These are phyloP conservation scores for Pseudozyma thailandica DNA, from an alignment of 1,284 basidiomycete genomes.

Conservation along the genomic window DNA sequence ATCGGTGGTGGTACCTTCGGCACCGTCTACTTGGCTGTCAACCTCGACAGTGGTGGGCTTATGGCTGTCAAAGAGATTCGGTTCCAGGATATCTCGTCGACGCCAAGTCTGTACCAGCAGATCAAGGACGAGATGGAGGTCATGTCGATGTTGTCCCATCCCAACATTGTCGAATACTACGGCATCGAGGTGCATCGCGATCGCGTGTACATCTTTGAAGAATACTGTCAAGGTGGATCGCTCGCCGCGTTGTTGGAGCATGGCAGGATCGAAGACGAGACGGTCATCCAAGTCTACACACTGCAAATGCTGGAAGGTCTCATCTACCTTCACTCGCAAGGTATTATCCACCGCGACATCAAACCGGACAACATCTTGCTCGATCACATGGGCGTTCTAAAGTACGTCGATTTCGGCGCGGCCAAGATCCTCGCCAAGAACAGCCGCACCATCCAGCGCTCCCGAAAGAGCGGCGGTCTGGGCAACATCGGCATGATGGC, in stretches of 20 bases:
- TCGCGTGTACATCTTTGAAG: constrained; percentile 99
- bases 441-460: constrained; percentile 74
- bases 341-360: constrained; percentile 95
- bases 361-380: constrained; percentile 99
- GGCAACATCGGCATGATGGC: constrained; percentile 43
- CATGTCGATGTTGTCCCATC: constrained; percentile 98
- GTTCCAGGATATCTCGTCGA: constrained; percentile 86
- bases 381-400: constrained; percentile 91
- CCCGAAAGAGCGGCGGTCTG: constrained; percentile 45
- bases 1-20: constrained; percentile 94
- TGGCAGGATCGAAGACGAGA: constrained; percentile 95
- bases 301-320: constrained; percentile 97
- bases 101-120: constrained; percentile 76
- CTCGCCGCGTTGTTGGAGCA: constrained; percentile 89
- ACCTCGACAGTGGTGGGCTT: constrained; percentile 92
- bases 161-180: constrained; percentile 98
- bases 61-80: constrained; percentile 99
- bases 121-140: constrained; percentile 97
- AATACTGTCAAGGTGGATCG: constrained; percentile 97
- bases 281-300: constrained; percentile 93
- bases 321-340: constrained; percentile 89
- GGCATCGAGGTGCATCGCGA: constrained; percentile 99
- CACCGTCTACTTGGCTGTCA: constrained; percentile 93
- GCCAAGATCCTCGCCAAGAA: constrained; percentile 97
- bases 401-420: constrained; percentile 98